These are phyloP conservation scores for Juglanconis sp. DNA, from an alignment of 2,329 filamentous ascomycete species.

Conservation along the genomic window DNA sequence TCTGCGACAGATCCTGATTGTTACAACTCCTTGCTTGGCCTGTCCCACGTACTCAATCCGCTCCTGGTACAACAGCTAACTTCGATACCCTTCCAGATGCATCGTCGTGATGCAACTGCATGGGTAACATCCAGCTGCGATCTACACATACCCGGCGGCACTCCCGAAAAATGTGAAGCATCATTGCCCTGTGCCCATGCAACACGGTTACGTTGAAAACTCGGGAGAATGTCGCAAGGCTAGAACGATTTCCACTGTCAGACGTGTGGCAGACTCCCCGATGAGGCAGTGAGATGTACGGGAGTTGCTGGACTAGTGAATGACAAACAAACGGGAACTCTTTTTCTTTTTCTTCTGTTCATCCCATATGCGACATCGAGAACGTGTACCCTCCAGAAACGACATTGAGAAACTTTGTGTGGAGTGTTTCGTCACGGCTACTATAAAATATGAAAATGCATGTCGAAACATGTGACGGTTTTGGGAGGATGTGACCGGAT, in stretches of 20 bases:
- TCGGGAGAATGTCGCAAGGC: background rate
- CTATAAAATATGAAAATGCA: no score
- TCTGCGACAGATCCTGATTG: no score
- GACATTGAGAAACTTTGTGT: background rate
- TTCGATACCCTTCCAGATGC: no score
- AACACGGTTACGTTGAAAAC: background rate
- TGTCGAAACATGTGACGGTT: no score
- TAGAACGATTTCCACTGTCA: background rate
- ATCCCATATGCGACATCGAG: background rate
- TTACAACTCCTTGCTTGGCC: no score
- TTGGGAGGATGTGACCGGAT: no score
- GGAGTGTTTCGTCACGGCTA: no score
- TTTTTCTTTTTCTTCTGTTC: background rate
- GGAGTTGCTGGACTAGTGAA: background rate
- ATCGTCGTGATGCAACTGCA: background rate
- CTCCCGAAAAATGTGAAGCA: background rate
- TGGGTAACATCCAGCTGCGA: background rate
- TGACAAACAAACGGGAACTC: background rate
- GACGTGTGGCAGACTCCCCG: background rate
- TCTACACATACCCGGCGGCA: background rate
- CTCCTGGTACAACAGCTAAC: no score
- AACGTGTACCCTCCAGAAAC: background rate
- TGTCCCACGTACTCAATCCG: no score
- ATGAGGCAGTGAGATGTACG: background rate
- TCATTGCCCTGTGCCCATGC: background rate